These are phyloP conservation scores for Begonia loranthoides DNA, from an alignment of 306 rosid species.

Conservation along the genomic window DNA sequence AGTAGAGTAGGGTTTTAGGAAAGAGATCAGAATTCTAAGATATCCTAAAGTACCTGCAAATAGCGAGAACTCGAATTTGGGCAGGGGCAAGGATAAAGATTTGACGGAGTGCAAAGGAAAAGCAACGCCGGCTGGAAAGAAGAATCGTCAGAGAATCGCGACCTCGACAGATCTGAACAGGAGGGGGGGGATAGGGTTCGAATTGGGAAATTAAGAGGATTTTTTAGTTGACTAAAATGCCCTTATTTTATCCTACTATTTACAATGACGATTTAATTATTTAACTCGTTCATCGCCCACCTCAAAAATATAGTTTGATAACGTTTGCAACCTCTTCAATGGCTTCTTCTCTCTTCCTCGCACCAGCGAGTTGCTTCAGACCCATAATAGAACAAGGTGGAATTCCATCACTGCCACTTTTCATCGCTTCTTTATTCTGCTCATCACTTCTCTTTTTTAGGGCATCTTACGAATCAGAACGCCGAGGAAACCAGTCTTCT, in stretches of 20 bases:
- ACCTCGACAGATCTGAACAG: slow-evolving; percentile 6
- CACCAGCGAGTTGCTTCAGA: slow-evolving; percentile 18
- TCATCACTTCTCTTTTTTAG: background rate
- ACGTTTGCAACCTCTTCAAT: slow-evolving; percentile 11
- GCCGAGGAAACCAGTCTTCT: too few relatives aligned
- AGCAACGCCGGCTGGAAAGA: slow-evolving; percentile 37
- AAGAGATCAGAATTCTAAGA: background rate
- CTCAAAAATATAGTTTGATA: too few relatives aligned
- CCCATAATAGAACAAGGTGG: slow-evolving; percentile 27
- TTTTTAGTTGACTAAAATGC: too few relatives aligned
- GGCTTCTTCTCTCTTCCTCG: slow-evolving; percentile 29
- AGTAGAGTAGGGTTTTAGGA: background rate
- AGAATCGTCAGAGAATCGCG: slow-evolving; percentile 21
- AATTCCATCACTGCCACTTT: background rate
- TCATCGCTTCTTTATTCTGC: background rate
- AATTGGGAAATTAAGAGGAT: background rate
- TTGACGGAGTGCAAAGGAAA: slow-evolving; percentile 65
- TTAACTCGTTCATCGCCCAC: too few relatives aligned
- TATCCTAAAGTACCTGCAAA: slow-evolving; percentile 24
- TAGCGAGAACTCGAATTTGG: too few relatives aligned
- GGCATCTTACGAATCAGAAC: background rate
- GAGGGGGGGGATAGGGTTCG: background rate
- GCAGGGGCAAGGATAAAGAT: slow-evolving; percentile 18
- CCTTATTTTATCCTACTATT: too few relatives aligned
- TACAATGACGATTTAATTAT: too few relatives aligned